phyloP scores from a whole-genome alignment of 1,284 basidiomycete species.

The Erythrobasidium hasegawianum region DNA sequence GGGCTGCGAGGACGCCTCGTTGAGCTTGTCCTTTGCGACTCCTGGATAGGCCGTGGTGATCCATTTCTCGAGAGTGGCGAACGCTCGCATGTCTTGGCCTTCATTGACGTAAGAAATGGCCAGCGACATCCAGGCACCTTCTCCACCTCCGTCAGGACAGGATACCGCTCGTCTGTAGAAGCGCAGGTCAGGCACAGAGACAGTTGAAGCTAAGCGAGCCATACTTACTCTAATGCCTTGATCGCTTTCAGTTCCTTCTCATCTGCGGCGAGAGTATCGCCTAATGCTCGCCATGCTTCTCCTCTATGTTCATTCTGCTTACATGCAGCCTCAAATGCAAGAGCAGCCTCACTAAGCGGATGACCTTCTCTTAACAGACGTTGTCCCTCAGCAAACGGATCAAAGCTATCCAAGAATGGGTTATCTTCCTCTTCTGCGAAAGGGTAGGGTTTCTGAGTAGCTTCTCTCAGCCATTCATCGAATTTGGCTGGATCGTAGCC shows the following conservation, averaged over 20 bases:
- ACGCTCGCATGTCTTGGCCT: slow-evolving; percentile 80
- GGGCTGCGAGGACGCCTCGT: neutral
- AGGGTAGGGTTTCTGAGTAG: slow-evolving; percentile 40
- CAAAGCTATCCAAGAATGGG: slow-evolving; percentile 59
- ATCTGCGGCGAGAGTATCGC: slow-evolving; percentile 93
- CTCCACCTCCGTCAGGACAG: slow-evolving; percentile 56
- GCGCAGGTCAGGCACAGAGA: neutral
- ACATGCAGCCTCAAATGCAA: slow-evolving; percentile 58
- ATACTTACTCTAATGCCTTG: slow-evolving; percentile 54
- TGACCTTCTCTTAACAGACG: slow-evolving; percentile 58
- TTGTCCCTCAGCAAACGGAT: slow-evolving; percentile 56
- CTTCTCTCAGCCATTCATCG: slow-evolving; percentile 42
- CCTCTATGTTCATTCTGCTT: slow-evolving; percentile 53
- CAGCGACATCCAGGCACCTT: slow-evolving; percentile 75
- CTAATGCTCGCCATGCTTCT: slow-evolving; percentile 89
- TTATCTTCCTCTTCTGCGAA: slow-evolving; percentile 54
- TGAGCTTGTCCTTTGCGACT: slow-evolving; percentile 39
- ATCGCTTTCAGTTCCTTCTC: slow-evolving; percentile 63
- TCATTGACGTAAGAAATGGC: slow-evolving; percentile 98
- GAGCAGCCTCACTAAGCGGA: slow-evolving; percentile 47
- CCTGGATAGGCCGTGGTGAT: slow-evolving; percentile 70
- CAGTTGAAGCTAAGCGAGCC: too few species aligned
- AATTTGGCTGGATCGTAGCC: slow-evolving; percentile 32
- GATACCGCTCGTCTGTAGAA: slow-evolving; percentile 57
- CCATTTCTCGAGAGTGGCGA: slow-evolving; percentile 84